phyloP scores from a whole-genome alignment of 129 eudicot genomes.

The Ambrosia trifida region DNA sequence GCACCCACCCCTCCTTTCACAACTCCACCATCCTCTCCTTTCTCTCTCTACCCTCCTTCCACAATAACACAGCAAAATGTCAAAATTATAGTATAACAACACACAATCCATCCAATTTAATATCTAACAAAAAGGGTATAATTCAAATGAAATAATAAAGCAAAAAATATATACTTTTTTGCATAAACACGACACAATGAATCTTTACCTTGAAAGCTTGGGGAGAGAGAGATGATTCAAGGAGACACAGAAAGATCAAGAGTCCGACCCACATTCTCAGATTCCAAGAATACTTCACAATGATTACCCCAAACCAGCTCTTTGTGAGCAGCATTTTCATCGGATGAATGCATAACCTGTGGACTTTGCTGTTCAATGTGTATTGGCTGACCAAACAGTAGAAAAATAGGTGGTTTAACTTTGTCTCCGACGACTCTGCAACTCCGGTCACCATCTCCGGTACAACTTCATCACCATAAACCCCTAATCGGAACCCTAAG shows the following conservation, averaged over 20 bases:
- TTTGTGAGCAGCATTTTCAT: slow-evolving; percentile 16
- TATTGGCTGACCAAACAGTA: slow-evolving; percentile 84
- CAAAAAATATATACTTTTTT: background rate
- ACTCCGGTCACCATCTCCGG: too few relatives aligned
- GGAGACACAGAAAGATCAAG: slow-evolving; percentile 83
- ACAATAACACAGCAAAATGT: background rate
- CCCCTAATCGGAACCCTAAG: too few relatives aligned
- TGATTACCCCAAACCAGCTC: slow-evolving; percentile 38
- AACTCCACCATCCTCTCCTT: too few relatives aligned
- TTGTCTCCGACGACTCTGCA: too few relatives aligned
- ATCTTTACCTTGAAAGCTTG: slow-evolving; percentile 60
- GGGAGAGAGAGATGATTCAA: slow-evolving; percentile 71
- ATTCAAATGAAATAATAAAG: background rate
- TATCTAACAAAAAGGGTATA: background rate
- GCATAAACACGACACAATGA: background rate
- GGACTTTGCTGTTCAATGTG: slow-evolving; percentile 59
- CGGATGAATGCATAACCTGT: background rate
- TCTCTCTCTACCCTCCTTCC: too few relatives aligned
- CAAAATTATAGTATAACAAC: background rate
- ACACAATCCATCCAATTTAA: slow-evolving; percentile 2
- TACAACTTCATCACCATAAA: too few relatives aligned
- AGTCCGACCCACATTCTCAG: slow-evolving; percentile 69
- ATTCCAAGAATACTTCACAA: slow-evolving; percentile 64
- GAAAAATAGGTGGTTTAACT: slow-evolving; percentile 48
- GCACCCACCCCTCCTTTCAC: too few relatives aligned